phyloP scores from a whole-genome alignment of 345 rosid species.

The Rhodamnia argentea region DNA sequence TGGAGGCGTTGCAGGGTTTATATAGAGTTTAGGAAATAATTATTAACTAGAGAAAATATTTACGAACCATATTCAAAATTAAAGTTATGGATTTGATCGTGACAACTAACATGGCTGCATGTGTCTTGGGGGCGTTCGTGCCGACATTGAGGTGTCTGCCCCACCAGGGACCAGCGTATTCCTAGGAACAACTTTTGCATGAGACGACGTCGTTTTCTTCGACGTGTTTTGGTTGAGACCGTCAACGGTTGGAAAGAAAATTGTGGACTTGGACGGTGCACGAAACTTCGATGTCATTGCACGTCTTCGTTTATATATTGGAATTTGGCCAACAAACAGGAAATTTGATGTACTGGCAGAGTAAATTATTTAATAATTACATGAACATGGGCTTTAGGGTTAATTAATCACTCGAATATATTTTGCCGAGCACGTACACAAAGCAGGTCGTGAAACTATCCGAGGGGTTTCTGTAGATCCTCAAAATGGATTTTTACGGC shows the following conservation, averaged over 20 bases:
- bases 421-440: not conserved
- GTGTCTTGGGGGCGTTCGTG: not conserved
- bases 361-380: not conserved
- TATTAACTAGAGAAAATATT: not conserved
- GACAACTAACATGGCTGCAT: not conserved
- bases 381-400: not conserved
- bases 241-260: not conserved
- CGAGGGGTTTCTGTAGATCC: too few relatives aligned
- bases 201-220: not conserved
- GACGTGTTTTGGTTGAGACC: too few relatives aligned
- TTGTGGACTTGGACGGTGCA: not conserved
- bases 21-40: not conserved
- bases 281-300: not conserved
- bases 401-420: accelerated
- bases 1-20: not conserved
- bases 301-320: not conserved
- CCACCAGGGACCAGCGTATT: not conserved
- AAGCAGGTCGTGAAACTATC: too few relatives aligned
- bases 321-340: not conserved
- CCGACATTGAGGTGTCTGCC: not conserved
- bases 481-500: too few relatives aligned
- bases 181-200: not conserved
- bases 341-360: not conserved
- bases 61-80: not conserved
- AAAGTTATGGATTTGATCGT: not conserved